phyloP scores from a whole-genome alignment of 1,284 basidiomycete genomes.

The Apiotrichum siamense region DNA sequence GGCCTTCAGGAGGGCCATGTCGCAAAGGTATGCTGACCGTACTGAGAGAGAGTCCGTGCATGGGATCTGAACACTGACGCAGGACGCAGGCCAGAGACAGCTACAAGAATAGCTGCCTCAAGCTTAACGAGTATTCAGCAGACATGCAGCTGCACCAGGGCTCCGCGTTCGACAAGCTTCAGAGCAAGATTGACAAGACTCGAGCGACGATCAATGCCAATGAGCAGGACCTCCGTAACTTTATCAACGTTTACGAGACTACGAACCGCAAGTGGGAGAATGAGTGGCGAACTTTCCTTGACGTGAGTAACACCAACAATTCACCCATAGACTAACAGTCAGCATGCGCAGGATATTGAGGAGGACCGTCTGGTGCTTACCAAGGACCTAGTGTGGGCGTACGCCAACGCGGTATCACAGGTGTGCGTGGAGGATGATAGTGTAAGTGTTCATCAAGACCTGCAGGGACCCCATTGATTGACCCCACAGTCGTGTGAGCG shows the following conservation, averaged over 20 bases:
- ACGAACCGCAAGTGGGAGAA: slow-evolving; percentile 83
- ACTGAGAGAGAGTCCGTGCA: not conserved
- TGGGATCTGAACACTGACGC: not conserved
- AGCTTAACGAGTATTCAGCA: slow-evolving; percentile 92
- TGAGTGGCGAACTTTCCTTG: slow-evolving; percentile 90
- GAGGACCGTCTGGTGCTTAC: slow-evolving; percentile 88
- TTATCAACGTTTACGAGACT: slow-evolving; percentile 71
- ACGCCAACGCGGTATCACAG: slow-evolving; percentile 89
- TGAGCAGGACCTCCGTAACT: slow-evolving; percentile 85
- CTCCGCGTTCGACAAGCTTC: slow-evolving; percentile 85
- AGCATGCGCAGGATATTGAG: slow-evolving; percentile 88
- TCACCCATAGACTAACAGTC: not conserved
- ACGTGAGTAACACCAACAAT: slow-evolving; percentile 54
- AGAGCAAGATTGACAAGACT: slow-evolving; percentile 78
- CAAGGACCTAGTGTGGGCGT: slow-evolving; percentile 93
- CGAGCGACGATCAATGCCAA: slow-evolving; percentile 83
- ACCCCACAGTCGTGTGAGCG: slow-evolving; percentile 73
- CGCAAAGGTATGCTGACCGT: slow-evolving; percentile 53
- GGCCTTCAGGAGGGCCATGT: slow-evolving; percentile 77
- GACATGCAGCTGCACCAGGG: slow-evolving; percentile 90
- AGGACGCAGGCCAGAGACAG: slow-evolving; percentile 67
- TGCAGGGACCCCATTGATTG: not conserved
- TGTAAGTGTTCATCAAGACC: slow-evolving; percentile 52
- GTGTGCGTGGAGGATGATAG: slow-evolving; percentile 96
- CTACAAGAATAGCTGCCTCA: slow-evolving; percentile 88